Evolutionary conservation across 179 eudicot species (phyloP), one percentile per base, ranked within the genome.

Genomic region (Actinidia arguta): DNA sequence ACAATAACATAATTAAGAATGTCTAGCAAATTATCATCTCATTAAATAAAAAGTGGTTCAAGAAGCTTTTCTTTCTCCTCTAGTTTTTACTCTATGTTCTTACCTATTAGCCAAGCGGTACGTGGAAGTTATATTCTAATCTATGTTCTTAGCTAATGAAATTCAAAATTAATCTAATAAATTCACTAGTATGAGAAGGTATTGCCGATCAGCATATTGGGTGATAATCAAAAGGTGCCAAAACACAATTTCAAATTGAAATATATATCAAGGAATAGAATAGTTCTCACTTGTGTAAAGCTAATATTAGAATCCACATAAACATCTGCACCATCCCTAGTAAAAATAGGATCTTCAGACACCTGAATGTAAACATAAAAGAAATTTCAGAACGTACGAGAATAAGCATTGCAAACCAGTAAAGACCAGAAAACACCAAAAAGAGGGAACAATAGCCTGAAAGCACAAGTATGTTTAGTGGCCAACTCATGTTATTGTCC

Each of bases 261-360:
- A 18, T 50, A 68, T 63, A 39, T 20, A 46, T 6, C 42, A 77
- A 61, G 70, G 56, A 77, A 61, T 42, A 61, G 51, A 44, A 13
- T 54, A 36, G 52, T 76, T 75, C 89, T 83, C 83, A 94, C 98
- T 90, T 92, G 93, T 27, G 92, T 90, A 75, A 95, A 91, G 87
- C 93, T 89, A 83, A 95, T 91, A 84, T 82, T 88, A 74, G 90
- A 87, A 77, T 94, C 95, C 70, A 94, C 95, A 83, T 87, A 90
- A 56, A 95, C 69, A 88, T 95, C 98, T 84, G 92, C 90, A 73
- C 96, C 98, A 76, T 88, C 90, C 85, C 96, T 92, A 56, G 83
- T 76, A 84, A 95, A 95, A 81, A 80, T 61, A 51, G 87, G 82
- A 87, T 95, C 95, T 78, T 90, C 91, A 78, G 89, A 87, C 79